Evolutionary conservation across 257 asterid species (phyloP).

Genomic region (Apocynum venetum): DNA sequence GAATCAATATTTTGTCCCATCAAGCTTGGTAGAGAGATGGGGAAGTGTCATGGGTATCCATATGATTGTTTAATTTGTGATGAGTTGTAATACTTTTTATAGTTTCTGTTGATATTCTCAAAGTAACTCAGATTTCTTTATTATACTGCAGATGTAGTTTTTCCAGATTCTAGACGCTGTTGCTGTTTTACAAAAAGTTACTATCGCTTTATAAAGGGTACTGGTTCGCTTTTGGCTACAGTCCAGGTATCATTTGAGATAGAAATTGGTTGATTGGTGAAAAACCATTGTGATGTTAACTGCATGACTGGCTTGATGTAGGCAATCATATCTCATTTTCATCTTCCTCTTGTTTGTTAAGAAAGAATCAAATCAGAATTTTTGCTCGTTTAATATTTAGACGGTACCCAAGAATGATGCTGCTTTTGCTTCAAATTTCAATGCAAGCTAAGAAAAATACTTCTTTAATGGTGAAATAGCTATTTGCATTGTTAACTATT

Average conservation of each 20-base stretch:
- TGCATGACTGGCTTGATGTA: background rate
- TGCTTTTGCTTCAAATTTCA: no score
- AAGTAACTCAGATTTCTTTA: conserved; percentile 12
- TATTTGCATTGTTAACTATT: no score
- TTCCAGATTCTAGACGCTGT: conserved; percentile 81
- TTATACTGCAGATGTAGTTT: conserved; percentile 68
- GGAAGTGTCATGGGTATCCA: conserved; percentile 98
- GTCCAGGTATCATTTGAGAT: conserved; percentile 35
- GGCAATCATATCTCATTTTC: no score
- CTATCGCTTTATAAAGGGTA: conserved; percentile 88
- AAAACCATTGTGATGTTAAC: no score
- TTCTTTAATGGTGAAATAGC: no score
- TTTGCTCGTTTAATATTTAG: no score
- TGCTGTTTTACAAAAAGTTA: conserved; percentile 97
- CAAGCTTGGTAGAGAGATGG: conserved; percentile 77
- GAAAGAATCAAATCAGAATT: no score
- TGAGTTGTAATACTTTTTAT: background rate
- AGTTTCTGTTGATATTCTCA: background rate
- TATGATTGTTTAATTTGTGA: background rate
- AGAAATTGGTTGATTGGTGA: no score
- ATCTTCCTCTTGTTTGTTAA: no score
- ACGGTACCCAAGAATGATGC: no score
- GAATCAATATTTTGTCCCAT: conserved; percentile 54
- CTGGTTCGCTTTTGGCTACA: conserved; percentile 91
- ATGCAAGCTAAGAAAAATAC: no score